These are phyloP conservation scores for Rhizopus arrhizus DNA, from an alignment of 371 early-diverging fungal species.

Conservation along the genomic window DNA sequence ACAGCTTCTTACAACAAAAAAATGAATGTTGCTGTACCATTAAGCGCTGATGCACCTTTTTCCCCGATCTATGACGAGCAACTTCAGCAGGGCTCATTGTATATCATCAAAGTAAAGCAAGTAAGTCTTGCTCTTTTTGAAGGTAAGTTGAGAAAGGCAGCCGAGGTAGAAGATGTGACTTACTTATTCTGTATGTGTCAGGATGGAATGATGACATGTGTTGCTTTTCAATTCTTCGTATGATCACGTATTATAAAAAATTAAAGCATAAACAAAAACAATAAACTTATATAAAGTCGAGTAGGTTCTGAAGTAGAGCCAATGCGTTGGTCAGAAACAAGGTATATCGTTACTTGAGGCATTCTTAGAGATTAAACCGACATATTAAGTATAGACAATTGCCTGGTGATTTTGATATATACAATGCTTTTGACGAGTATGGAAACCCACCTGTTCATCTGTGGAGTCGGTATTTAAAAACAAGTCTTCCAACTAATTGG, in stretches of 20 bases:
- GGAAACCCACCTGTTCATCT: constrained; percentile 53
- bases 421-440: constrained; percentile 47
- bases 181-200: constrained; percentile 1
- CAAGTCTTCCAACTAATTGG: constrained; percentile 43
- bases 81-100: constrained; percentile 43
- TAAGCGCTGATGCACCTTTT: constrained; percentile 26
- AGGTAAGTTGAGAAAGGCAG: constrained; percentile 24
- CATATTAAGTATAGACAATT: constrained; percentile 31
- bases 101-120: constrained; percentile 45
- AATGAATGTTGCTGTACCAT: constrained; percentile 4
- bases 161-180: too few species aligned
- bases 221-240: constrained; percentile 49
- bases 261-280: background rate
- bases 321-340: constrained; percentile 52
- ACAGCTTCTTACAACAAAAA: background rate
- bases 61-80: constrained; percentile 37
- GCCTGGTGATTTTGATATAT: constrained; percentile 48
- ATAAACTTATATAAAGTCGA: background rate
- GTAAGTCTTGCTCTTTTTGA: constrained; percentile 50
- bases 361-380: background rate
- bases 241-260: constrained; percentile 1
- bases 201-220: constrained; percentile 58
- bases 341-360: constrained; percentile 19
- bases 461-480: constrained; percentile 40
- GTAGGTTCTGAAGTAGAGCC: constrained; percentile 43